Conservation (phyloP, 352 stramenopile genomes). For the Phytophthora aleatoria region DNA sequence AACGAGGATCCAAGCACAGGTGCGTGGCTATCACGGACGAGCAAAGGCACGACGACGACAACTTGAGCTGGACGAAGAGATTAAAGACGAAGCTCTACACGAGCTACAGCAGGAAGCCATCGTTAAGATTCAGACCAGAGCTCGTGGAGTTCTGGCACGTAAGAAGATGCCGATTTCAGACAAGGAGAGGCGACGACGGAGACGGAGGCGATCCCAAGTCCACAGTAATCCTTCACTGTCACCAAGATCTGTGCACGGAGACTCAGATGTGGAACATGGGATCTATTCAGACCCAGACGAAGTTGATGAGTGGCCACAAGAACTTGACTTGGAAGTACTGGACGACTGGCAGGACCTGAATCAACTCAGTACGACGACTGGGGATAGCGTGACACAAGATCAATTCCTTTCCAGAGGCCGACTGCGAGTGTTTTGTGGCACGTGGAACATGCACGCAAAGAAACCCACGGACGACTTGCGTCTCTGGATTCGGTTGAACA, state of each 20-base stretch:
- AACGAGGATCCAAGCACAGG: constrained; percentile 42
- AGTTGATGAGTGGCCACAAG: constrained; percentile 49
- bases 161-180: constrained; percentile 33
- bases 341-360: constrained; percentile 66
- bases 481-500: constrained; percentile 73
- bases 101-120: constrained; percentile 43
- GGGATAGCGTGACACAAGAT: constrained; percentile 37
- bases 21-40: constrained; percentile 41
- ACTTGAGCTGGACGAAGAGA: constrained; percentile 39
- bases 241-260: neutral
- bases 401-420: constrained; percentile 48
- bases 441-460: constrained; percentile 88
- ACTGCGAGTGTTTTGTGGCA: constrained; percentile 80
- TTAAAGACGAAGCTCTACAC: constrained; percentile 45
- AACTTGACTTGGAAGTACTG: constrained; percentile 51
- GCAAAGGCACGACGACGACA: constrained; percentile 16
- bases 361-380: constrained; percentile 25
- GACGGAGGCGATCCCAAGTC: constrained; percentile 10
- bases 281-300: constrained; percentile 31
- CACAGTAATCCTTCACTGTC: neutral
- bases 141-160: constrained; percentile 40
- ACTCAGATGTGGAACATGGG: constrained; percentile 5
- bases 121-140: constrained; percentile 47
- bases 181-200: constrained; percentile 14
- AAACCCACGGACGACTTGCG: constrained; percentile 62